phyloP scores from a whole-genome alignment of 192 early-diverging fungal genomes.

The Backusella macrospora region DNA sequence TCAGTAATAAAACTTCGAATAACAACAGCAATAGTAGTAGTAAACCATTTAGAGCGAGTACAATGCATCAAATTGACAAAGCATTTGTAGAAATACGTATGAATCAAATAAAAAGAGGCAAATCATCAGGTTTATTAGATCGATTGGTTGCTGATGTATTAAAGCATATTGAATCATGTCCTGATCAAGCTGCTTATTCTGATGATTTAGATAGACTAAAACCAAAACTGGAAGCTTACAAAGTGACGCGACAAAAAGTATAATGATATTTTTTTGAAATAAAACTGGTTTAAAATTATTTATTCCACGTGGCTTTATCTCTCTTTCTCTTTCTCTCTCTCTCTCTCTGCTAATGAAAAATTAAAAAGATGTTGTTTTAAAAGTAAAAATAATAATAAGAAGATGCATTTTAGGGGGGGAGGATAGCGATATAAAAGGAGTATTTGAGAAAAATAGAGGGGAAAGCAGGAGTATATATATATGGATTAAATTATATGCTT shows the following conservation, averaged over 20 bases:
- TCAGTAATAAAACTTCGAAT: background rate
- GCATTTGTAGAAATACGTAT: background rate
- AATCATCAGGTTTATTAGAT: background rate
- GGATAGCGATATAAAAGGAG: background rate
- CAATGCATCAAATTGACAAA: background rate
- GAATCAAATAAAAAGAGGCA: background rate
- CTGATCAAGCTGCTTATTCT: constrained; percentile 12
- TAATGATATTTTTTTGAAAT: background rate
- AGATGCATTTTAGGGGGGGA: background rate
- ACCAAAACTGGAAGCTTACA: constrained; percentile 14
- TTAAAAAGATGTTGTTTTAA: background rate
- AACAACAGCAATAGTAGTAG: background rate
- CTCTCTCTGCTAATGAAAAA: background rate
- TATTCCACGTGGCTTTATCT: background rate
- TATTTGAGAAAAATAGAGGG: background rate
- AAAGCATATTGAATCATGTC: constrained; percentile 19
- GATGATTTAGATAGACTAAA: constrained; percentile 4
- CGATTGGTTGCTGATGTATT: constrained; percentile 11
- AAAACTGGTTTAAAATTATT: background rate
- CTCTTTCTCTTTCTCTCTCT: background rate
- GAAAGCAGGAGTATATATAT: background rate
- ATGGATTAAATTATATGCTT: background rate
- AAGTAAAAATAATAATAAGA: background rate
- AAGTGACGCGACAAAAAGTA: background rate
- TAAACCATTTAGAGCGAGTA: background rate